Conservation (phyloP, 2,329 filamentous ascomycete species). For the Colletotrichum scovillei region DNA sequence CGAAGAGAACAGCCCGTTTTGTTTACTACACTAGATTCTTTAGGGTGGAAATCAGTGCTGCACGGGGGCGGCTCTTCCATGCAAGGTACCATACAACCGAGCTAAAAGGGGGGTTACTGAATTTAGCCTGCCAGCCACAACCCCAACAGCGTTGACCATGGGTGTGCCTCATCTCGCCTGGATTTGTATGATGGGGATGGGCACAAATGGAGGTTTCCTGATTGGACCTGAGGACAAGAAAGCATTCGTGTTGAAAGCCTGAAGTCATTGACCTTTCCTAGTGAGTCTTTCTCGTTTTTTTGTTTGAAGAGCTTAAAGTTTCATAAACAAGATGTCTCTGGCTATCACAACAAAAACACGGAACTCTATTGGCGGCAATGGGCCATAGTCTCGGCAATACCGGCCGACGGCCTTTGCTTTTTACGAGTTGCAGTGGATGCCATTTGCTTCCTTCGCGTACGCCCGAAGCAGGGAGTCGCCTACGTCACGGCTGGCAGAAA, state of each 20-base stretch:
- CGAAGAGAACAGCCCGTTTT: slow-evolving; percentile 16
- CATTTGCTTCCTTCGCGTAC: slow-evolving; percentile 13
- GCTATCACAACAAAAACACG: neutral
- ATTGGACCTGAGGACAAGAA: neutral
- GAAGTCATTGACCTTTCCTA: neutral
- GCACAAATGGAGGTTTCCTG: slow-evolving; percentile 1
- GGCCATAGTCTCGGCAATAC: neutral
- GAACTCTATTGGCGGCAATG: neutral
- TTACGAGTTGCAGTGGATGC: slow-evolving; percentile 20
- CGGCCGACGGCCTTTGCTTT: neutral
- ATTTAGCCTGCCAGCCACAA: slow-evolving; percentile 24
- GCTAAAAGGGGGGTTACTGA: slow-evolving; percentile 24
- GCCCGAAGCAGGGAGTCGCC: slow-evolving; percentile 14
- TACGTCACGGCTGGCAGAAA: slow-evolving; percentile 15
- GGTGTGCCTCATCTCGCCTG: slow-evolving; percentile 2
- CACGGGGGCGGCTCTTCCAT: slow-evolving; percentile 12
- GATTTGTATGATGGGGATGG: neutral
- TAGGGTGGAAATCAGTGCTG: slow-evolving; percentile 6
- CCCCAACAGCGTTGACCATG: slow-evolving; percentile 10
- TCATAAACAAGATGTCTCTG: neutral
- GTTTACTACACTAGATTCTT: slow-evolving; percentile 19
- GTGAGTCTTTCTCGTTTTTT: neutral
- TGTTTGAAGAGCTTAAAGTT: neutral
- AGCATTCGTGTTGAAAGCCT: neutral
- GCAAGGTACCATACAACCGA: slow-evolving; percentile 3